These are phyloP conservation scores for Pythium sp. DNA, from an alignment of 352 stramenopile species.

Conservation along the genomic window DNA sequence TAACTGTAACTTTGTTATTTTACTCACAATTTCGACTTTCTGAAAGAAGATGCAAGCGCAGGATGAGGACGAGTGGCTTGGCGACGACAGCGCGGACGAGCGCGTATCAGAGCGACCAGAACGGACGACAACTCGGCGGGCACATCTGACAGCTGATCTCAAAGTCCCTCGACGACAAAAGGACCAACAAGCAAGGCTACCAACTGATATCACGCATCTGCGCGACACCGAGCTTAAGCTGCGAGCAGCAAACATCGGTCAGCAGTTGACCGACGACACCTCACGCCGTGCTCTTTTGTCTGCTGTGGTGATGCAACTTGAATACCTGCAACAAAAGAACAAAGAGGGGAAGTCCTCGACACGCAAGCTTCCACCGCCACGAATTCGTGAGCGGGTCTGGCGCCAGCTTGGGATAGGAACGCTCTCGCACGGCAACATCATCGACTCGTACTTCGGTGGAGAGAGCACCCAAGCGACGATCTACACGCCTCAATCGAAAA, in stretches of 20 bases:
- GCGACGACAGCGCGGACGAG: constrained; percentile 1
- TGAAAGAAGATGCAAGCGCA: constrained; percentile 6
- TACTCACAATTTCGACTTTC: constrained; percentile 3
- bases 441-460: constrained; percentile 1
- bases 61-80: constrained; percentile 2
- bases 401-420: constrained; percentile 4
- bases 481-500: not conserved
- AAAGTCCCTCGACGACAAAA: constrained; percentile 5
- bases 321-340: constrained; percentile 8
- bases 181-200: constrained; percentile 3
- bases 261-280: constrained; percentile 1
- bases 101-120: constrained; percentile 2
- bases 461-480: not conserved
- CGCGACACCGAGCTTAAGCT: constrained; percentile 2
- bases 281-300: constrained; percentile 6
- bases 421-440: constrained; percentile 3
- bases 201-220: constrained; percentile 2
- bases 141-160: not conserved
- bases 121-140: not conserved
- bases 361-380: not conserved
- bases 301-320: not conserved
- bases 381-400: constrained; percentile 5
- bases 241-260: constrained; percentile 4
- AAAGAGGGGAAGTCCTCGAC: constrained; percentile 5
- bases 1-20: constrained; percentile 2